A percentile compares a stretch with the other conserved stretches of the same genome.
Conservation (phyloP, 1,139 yeast species). For the Geotrichum histeridarum region DNA sequence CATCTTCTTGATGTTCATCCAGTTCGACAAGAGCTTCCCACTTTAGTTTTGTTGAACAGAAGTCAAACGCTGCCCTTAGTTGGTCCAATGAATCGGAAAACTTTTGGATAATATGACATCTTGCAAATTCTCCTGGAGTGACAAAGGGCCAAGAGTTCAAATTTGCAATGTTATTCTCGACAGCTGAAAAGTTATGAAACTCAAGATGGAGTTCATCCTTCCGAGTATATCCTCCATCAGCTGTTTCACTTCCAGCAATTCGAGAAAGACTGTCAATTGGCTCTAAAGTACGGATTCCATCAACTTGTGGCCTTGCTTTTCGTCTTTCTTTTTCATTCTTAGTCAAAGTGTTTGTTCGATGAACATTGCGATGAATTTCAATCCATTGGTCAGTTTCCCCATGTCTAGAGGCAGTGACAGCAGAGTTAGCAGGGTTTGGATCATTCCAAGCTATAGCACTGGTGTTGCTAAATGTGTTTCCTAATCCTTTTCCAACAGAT, state of each 20-base stretch:
- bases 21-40: constrained; percentile 31
- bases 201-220: constrained; percentile 20
- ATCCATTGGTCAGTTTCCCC: constrained; percentile 40
- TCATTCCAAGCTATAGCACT: constrained; percentile 55
- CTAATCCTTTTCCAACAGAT: constrained; percentile 9
- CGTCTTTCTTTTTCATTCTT: constrained; percentile 65
- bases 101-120: constrained; percentile 11
- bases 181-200: constrained; percentile 29
- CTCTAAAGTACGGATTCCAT: constrained; percentile 58
- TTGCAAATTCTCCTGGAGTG: constrained; percentile 31
- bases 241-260: constrained; percentile 33
- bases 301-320: constrained; percentile 60
- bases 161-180: constrained; percentile 31
- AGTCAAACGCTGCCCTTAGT: constrained; percentile 54
- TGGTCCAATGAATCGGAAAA: constrained; percentile 43
- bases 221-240: constrained; percentile 23
- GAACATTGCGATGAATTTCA: constrained; percentile 55
- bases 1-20: constrained; percentile 23
- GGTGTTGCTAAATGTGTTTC: constrained; percentile 3
- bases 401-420: constrained; percentile 51
- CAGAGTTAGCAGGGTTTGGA: constrained; percentile 51
- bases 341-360: constrained; percentile 71
- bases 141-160: constrained; percentile 36
- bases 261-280: constrained; percentile 45
- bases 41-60: constrained; percentile 50